phyloP scores from a whole-genome alignment of 2,329 filamentous ascomycete genomes.

The Diaporthe humulicola region DNA sequence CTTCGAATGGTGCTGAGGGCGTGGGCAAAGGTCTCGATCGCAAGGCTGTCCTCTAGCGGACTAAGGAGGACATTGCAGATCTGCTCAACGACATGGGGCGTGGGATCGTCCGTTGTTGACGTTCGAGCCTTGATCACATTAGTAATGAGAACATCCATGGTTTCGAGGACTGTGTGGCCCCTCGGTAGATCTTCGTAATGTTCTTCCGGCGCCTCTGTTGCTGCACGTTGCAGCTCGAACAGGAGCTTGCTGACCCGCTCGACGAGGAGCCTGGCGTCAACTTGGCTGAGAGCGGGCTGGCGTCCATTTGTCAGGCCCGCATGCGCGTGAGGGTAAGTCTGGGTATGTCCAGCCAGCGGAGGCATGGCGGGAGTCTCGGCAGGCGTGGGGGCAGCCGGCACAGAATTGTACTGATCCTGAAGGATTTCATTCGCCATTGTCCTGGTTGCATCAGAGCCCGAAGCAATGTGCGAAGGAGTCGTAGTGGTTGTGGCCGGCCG shows the following conservation, averaged over 20 bases:
- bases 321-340: conserved; percentile 69
- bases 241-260: conserved; percentile 71
- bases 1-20: conserved; percentile 72
- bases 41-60: conserved; percentile 66
- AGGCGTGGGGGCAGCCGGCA: conserved; percentile 71
- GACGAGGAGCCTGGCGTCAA: conserved; percentile 66
- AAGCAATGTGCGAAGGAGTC: conserved; percentile 67
- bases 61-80: conserved; percentile 70
- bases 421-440: conserved; percentile 74
- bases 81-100: conserved; percentile 70
- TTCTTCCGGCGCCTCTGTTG: conserved; percentile 67
- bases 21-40: conserved; percentile 73
- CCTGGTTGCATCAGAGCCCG: conserved; percentile 71
- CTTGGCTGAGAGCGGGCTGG: conserved; percentile 56
- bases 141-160: conserved; percentile 72
- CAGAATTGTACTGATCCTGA: conserved; percentile 70
- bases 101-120: conserved; percentile 68
- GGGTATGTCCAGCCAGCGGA: conserved; percentile 65
- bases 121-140: conserved; percentile 74
- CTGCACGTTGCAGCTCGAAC: conserved; percentile 67
- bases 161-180: conserved; percentile 71
- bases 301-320: conserved; percentile 65
- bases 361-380: conserved; percentile 70
- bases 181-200: conserved; percentile 72
- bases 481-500: conserved; percentile 71